Percentiles rank a stretch among this genome's conserved stretches.
These are phyloP conservation scores for Albifimbria verrucaria DNA, from an alignment of 2,329 filamentous ascomycete genomes.

Conservation along the genomic window DNA sequence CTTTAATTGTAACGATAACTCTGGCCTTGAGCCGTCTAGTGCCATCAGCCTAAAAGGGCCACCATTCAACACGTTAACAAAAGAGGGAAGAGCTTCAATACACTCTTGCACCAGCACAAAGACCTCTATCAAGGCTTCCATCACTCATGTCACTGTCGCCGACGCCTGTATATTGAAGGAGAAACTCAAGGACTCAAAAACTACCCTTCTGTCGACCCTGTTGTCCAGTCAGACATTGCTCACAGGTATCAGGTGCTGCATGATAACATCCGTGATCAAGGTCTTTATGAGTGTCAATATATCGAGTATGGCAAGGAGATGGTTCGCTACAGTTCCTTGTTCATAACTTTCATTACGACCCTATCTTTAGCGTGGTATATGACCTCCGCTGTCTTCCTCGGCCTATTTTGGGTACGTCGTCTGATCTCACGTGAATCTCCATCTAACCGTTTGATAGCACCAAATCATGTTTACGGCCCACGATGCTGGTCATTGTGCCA, in stretches of 20 bases:
- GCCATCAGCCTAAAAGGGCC: too few relatives aligned
- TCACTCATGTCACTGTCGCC: constrained; percentile 8
- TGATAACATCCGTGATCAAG: constrained; percentile 48
- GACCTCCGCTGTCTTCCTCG: constrained; percentile 55
- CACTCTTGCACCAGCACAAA: too few relatives aligned
- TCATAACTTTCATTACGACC: constrained; percentile 41
- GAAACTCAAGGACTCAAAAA: constrained; percentile 29
- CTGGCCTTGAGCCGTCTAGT: too few relatives aligned
- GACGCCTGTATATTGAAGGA: constrained; percentile 19
- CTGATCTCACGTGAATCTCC: background rate
- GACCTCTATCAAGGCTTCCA: background rate
- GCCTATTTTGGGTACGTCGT: constrained; percentile 56
- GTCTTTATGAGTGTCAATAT: constrained; percentile 58
- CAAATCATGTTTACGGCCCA: constrained; percentile 68
- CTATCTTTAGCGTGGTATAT: constrained; percentile 53
- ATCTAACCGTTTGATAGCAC: constrained; percentile 40
- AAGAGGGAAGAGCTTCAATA: background rate
- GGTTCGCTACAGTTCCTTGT: constrained; percentile 50
- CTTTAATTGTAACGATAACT: too few relatives aligned
- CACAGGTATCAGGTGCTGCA: constrained; percentile 55
- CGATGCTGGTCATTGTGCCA: constrained; percentile 61
- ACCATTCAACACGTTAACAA: constrained; percentile 3
- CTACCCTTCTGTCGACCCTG: constrained; percentile 52
- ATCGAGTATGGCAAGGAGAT: constrained; percentile 56
- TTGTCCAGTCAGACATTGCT: constrained; percentile 52